Conservation (phyloP, 208 protist species). For the Leishmania tropica region DNA sequence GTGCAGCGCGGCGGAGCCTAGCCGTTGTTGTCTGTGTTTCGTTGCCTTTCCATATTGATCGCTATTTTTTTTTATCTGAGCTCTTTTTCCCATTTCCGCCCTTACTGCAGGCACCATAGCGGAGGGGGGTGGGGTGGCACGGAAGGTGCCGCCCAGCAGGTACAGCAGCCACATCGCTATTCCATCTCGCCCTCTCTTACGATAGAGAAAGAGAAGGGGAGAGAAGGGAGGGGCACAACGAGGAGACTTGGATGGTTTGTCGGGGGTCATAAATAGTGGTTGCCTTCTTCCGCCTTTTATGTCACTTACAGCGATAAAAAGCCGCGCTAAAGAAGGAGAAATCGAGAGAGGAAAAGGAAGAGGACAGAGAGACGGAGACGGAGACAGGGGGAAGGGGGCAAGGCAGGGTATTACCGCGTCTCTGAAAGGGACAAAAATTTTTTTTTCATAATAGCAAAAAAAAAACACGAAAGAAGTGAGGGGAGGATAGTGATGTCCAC, state of each 20-base stretch:
- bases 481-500: too few species aligned
- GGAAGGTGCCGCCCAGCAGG: background rate
- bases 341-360: too few species aligned
- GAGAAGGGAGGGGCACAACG: background rate
- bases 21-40: background rate
- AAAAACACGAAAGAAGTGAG: too few species aligned
- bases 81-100: background rate
- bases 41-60: too few species aligned
- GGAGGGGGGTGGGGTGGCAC: background rate
- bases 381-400: too few species aligned
- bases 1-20: background rate
- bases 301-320: background rate
- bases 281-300: background rate
- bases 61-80: background rate
- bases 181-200: background rate
- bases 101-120: background rate
- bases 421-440: too few species aligned
- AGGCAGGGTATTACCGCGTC: too few species aligned
- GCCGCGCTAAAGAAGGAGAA: background rate
- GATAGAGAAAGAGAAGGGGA: background rate
- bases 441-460: too few species aligned
- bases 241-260: background rate
- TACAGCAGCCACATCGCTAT: background rate
- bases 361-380: too few species aligned
- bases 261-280: too few species aligned